Conservation (phyloP, 2,329 filamentous ascomycete genomes). For the Stachybotrys chlorohalonatus region DNA sequence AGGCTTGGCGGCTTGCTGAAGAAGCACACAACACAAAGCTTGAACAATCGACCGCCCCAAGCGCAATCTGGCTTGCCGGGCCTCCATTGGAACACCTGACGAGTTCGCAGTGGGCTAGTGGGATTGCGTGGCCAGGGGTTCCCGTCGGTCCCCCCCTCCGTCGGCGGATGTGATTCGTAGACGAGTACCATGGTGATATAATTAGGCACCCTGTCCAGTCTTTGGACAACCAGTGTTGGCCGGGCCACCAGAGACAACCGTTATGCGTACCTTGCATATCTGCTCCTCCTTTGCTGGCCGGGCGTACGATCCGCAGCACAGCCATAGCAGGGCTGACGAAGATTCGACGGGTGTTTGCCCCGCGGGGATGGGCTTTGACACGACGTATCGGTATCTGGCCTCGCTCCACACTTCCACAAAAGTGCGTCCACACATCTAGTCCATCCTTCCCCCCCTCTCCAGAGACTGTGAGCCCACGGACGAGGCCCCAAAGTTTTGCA, state of each 20-base stretch:
- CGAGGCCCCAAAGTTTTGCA: not conserved
- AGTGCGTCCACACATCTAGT: too few species aligned
- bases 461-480: not conserved
- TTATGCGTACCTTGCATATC: not conserved
- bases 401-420: not conserved
- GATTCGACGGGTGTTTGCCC: not conserved
- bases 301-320: not conserved
- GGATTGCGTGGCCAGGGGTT: not conserved
- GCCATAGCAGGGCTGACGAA: not conserved
- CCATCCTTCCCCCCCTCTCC: too few species aligned
- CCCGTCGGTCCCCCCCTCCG: too few species aligned
- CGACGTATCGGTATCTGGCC: too few species aligned
- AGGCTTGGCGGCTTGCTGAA: too few species aligned
- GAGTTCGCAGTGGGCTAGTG: not conserved
- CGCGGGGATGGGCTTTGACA: too few species aligned
- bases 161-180: not conserved
- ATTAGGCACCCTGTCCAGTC: not conserved
- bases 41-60: not conserved
- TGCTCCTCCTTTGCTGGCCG: not conserved
- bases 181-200: not conserved
- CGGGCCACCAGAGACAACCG: not conserved
- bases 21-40: not conserved
- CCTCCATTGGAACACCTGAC: not conserved
- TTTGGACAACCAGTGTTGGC: not conserved
- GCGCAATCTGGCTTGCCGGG: not conserved